Conservation (phyloP, 352 stramenopile genomes). For the Globisporangium mamillatum region DNA sequence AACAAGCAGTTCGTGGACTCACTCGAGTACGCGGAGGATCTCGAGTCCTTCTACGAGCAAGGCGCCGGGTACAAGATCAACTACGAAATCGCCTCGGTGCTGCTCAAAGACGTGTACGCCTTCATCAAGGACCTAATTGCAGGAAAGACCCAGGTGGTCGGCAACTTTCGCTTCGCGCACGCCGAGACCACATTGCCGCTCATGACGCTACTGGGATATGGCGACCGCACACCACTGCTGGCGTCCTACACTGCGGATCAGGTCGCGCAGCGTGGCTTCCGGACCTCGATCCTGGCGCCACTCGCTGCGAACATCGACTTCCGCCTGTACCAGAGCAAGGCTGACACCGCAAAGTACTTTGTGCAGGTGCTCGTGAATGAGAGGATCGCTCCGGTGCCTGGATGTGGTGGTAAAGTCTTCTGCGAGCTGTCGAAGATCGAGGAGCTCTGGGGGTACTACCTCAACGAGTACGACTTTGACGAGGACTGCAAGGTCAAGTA, state of each 20-base stretch:
- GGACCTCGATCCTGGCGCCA: constrained; percentile 37
- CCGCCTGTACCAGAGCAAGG: constrained; percentile 32
- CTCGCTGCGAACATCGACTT: constrained; percentile 55
- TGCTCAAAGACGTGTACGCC: constrained; percentile 33
- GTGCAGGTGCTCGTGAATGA: constrained; percentile 41
- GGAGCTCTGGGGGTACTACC: constrained; percentile 27
- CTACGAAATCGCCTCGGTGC: constrained; percentile 44
- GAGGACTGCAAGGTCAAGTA: constrained; percentile 10
- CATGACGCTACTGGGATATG: constrained; percentile 33
- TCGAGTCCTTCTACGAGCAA: constrained; percentile 48
- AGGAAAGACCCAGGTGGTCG: constrained; percentile 15
- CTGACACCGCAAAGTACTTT: constrained; percentile 9
- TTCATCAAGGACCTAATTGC: constrained; percentile 22
- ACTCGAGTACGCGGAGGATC: constrained; percentile 44
- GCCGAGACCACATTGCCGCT: constrained; percentile 55
- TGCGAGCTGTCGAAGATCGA: constrained; percentile 25
- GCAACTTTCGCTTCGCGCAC: constrained; percentile 52
- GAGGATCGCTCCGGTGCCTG: constrained; percentile 25
- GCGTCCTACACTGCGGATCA: constrained; percentile 26
- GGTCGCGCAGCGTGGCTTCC: constrained; percentile 33
- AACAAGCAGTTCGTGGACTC: constrained; percentile 22
- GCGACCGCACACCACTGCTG: constrained; percentile 25
- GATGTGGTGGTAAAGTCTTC: constrained; percentile 20
- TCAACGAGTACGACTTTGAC: constrained; percentile 20
- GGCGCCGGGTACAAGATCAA: constrained; percentile 45